Conservation (phyloP, 371 early-diverging fungal species). For the Mortierella sp. region DNA sequence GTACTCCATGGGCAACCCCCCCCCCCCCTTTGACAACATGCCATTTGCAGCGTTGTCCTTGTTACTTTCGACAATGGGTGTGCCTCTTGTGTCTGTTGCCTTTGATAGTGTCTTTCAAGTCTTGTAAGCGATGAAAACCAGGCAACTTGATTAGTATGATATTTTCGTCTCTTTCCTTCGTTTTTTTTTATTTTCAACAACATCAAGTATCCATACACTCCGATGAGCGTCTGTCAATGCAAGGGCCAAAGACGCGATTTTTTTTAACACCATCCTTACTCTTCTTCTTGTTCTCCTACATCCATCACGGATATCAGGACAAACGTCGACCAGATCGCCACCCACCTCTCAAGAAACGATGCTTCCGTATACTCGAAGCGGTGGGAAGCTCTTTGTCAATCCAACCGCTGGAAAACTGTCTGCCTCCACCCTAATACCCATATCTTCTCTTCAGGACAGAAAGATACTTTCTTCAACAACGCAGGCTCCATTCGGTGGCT, state of each 20-base stretch:
- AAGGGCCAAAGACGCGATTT: not conserved
- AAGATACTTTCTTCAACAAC: not conserved
- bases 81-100: no score
- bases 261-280: not conserved
- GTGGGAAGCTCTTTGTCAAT: not conserved
- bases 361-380: not conserved
- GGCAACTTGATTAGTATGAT: not conserved
- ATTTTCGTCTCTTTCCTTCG: not conserved
- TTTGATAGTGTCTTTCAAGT: no score
- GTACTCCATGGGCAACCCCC: not conserved
- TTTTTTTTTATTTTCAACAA: not conserved
- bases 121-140: no score
- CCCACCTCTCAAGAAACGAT: not conserved
- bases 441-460: not conserved
- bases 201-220: not conserved
- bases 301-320: not conserved
- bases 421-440: not conserved
- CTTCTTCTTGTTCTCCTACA: not conserved
- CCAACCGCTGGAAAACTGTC: not conserved
- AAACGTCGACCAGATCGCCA: not conserved
- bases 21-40: not conserved
- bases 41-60: not conserved
- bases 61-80: no score
- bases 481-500: not conserved
- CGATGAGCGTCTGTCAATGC: not conserved